Evolutionary conservation across 495 filamentous ascomycete genomes (phyloP), one percentile per base, ranked within the genome.

Genomic region (Viridothelium virens): DNA sequence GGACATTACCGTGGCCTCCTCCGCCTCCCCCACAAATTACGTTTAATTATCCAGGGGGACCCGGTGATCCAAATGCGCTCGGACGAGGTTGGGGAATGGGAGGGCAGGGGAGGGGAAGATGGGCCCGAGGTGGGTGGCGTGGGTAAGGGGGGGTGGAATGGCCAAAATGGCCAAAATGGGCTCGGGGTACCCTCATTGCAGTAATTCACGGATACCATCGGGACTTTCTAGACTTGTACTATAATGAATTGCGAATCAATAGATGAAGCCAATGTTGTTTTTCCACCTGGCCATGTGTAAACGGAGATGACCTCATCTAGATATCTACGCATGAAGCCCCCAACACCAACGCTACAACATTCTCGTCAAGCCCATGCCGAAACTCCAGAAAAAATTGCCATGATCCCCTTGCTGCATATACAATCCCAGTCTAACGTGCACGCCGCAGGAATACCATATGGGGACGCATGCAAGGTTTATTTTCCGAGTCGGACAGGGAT

Each of bases 1-100:
- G 56, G 18, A 66, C 1, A 16, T 48, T 48, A 14, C 48, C 47
- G 39, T 66, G 64, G 64, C 64, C 64, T n/a, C 64, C 64, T 66
- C 64, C 64, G n/a, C 64, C 64, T 7, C 64, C 64, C 3, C 64
- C 64, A 9, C 48, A 31, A 33, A 25, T 25, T 25, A 25, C 25
- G 25, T 25, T 25, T 25, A 25, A 25, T 25, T 25, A 25, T 25
- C 25, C 25, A 25, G 25, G 25, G 25, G 25, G 25, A 25, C 25
- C 25, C 25, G 25, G 25, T 25, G 53, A 6, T 7, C 18, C 53
- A 14, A 59, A 59, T 59, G 53, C 25, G 31, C 7, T 34, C 36
- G 53, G 53, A 59, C 53, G 53, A 7, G 53, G 53, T 36, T 59
- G 53, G 53, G 31, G 7, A 7, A 36, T 4, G 53, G 53, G 53